phyloP scores from a whole-genome alignment of 2,329 filamentous ascomycete species.

The Hypoxylon sp. region DNA sequence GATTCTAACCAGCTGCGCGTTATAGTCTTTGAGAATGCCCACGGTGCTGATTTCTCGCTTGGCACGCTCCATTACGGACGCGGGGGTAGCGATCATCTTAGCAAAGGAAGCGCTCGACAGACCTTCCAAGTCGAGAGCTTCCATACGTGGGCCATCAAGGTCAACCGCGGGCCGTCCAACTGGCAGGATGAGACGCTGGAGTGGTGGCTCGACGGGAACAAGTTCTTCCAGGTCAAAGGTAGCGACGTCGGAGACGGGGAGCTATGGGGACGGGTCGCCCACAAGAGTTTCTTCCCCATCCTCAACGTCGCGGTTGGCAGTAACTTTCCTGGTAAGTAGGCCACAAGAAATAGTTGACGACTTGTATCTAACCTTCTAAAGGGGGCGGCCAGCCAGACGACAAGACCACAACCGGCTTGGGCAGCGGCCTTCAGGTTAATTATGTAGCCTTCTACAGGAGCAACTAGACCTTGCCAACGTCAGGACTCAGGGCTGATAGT shows the following conservation, averaged over 20 bases:
- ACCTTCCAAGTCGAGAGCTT: conserved; percentile 27
- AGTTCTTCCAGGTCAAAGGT: conserved; percentile 30
- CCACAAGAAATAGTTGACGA: background rate
- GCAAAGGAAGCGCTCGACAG: conserved; percentile 7
- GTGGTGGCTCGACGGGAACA: conserved; percentile 29
- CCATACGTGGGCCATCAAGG: conserved; percentile 33
- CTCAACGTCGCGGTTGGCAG: conserved; percentile 31
- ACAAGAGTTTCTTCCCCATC: conserved; percentile 31
- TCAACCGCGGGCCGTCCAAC: conserved; percentile 25
- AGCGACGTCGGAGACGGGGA: conserved; percentile 25
- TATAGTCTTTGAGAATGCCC: conserved; percentile 31
- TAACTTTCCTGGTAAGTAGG: conserved; percentile 25
- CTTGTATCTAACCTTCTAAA: conserved; percentile 2
- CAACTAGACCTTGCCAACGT: background rate
- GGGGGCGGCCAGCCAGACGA: conserved; percentile 26
- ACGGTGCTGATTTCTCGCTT: conserved; percentile 28
- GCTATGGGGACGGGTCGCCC: conserved; percentile 28
- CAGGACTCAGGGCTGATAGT: too few relatives aligned
- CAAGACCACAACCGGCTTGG: conserved; percentile 28
- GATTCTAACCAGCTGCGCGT: background rate
- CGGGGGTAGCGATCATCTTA: conserved; percentile 13
- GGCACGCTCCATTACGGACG: conserved; percentile 30
- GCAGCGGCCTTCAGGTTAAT: conserved; percentile 31
- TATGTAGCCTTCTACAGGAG: conserved; percentile 23
- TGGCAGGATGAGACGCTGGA: conserved; percentile 34